These are phyloP conservation scores for Saccharomycopsis crataegensis DNA, from an alignment of 1,139 yeast species.

Conservation along the genomic window DNA sequence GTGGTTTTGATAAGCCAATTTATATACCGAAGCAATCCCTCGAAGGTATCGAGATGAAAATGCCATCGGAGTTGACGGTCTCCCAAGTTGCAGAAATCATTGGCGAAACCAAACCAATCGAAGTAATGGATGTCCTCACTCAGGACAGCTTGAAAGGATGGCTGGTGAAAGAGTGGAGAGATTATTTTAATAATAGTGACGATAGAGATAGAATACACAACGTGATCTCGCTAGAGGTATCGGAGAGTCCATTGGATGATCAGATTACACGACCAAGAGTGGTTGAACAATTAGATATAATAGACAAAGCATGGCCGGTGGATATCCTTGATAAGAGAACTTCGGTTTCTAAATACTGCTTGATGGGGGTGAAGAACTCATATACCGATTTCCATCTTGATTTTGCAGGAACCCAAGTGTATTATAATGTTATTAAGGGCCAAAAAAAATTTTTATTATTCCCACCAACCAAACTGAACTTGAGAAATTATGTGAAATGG, in stretches of 20 bases:
- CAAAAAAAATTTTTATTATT: constrained; percentile 65
- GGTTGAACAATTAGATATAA: constrained; percentile 65
- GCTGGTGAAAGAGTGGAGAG: constrained; percentile 69
- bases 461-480: constrained; percentile 65
- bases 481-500: constrained; percentile 63
- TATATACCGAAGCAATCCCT: constrained; percentile 28
- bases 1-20: constrained; percentile 33
- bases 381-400: constrained; percentile 89
- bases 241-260: constrained; percentile 35
- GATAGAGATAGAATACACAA: constrained; percentile 64
- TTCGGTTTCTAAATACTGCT: constrained; percentile 72
- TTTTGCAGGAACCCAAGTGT: constrained; percentile 89
- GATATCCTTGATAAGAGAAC: constrained; percentile 37
- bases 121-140: constrained; percentile 86
- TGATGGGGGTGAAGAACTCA: constrained; percentile 77
- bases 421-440: constrained; percentile 74
- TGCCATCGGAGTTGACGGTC: constrained; percentile 43
- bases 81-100: constrained; percentile 50
- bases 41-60: constrained; percentile 33
- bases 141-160: constrained; percentile 59
- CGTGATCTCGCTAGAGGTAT: constrained; percentile 75
- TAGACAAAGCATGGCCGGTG: constrained; percentile 54
- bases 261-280: constrained; percentile 52
- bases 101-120: constrained; percentile 60
- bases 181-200: constrained; percentile 48